Conservation (phyloP, 2,329 filamentous ascomycete species). For the Hypoxylon sp. region DNA sequence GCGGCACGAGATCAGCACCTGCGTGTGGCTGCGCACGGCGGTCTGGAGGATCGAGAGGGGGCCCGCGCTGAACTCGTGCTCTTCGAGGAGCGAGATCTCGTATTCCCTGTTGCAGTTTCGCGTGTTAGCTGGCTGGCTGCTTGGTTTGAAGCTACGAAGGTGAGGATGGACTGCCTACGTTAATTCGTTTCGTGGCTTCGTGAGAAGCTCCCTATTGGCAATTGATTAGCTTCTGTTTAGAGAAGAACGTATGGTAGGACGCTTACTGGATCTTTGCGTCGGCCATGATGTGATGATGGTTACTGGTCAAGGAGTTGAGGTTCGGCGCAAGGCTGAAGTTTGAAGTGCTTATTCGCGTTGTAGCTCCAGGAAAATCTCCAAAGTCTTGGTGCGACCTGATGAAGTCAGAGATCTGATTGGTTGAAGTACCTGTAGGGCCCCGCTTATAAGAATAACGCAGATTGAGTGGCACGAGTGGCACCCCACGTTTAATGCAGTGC, state of each 20-base stretch:
- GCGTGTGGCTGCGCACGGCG: slow-evolving; percentile 91
- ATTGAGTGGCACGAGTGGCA: not conserved
- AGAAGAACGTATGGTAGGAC: slow-evolving; percentile 4
- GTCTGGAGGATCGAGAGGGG: slow-evolving; percentile 96
- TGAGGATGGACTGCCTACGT: slow-evolving; percentile 72
- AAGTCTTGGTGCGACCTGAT: slow-evolving; percentile 8
- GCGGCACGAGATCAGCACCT: slow-evolving; percentile 96
- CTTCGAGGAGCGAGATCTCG: slow-evolving; percentile 71
- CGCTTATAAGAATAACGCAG: slow-evolving; percentile 14
- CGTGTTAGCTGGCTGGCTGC: slow-evolving; percentile 35
- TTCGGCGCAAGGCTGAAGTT: slow-evolving; percentile 37
- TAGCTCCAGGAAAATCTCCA: slow-evolving; percentile 21
- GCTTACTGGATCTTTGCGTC: slow-evolving; percentile 75
- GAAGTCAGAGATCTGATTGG: slow-evolving; percentile 24
- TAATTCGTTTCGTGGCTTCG: slow-evolving; percentile 89
- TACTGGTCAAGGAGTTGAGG: slow-evolving; percentile 16
- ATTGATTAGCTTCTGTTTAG: slow-evolving; percentile 47
- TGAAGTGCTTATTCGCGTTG: slow-evolving; percentile 12
- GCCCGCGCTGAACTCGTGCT: slow-evolving; percentile 82
- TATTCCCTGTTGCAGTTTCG: slow-evolving; percentile 60
- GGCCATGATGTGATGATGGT: slow-evolving; percentile 44
- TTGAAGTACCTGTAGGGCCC: not conserved
- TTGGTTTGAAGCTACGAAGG: slow-evolving; percentile 9
- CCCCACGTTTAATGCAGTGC: slow-evolving; percentile 20
- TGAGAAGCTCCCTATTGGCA: slow-evolving; percentile 79